Evolutionary conservation across 179 eudicot genomes (phyloP), one percentile per base, ranked within the genome.

Genomic region (Sideroxylon spinosum): DNA sequence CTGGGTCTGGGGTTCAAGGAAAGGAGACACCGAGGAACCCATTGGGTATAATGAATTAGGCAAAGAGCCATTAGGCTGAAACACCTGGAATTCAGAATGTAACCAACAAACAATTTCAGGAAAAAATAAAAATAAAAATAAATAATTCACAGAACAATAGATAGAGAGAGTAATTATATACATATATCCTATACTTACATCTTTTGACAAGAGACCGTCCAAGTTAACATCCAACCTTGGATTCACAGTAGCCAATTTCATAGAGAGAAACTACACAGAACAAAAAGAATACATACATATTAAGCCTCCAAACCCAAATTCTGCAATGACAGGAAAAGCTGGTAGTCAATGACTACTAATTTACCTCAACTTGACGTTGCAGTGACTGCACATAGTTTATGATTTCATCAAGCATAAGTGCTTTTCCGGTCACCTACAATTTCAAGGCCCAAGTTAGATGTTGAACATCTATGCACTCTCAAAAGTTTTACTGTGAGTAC

Each of bases 351-450:
- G 26, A 2, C 64, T 12, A 23, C 69, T 7, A 9, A 52, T 44
- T 76, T 87, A 93, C 98, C 97, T 93, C 97, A n/a, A 93, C 98
- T 84, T 92, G 97, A 77, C 89, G 86, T 77, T 93, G 98, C 81
- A 93, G 82, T 62, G 97, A 92, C 68, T 93, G 98, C 9, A 93
- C 97, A 75, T 93, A 93, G 63, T 92, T 93, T 65, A 93, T 93
- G 25, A 93, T 93, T 84, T 93, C 99, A 82, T 95, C 99, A 29
- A 95, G 87, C 99, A 95, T 95, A 1, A 90, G 85, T 19, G 98
- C 97, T 87, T 93, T 93, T 77, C 98, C 98, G 0, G 95, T 93
- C 14, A 91, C 96, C 96, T 91, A 75, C 56, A 68, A 28, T 76
- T 9, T 17, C 32, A 59, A 23, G 20, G 49, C 66, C 66, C 62